These are phyloP conservation scores for Populus hybrid DNA, from an alignment of 441 rosid species.

Conservation along the genomic window DNA sequence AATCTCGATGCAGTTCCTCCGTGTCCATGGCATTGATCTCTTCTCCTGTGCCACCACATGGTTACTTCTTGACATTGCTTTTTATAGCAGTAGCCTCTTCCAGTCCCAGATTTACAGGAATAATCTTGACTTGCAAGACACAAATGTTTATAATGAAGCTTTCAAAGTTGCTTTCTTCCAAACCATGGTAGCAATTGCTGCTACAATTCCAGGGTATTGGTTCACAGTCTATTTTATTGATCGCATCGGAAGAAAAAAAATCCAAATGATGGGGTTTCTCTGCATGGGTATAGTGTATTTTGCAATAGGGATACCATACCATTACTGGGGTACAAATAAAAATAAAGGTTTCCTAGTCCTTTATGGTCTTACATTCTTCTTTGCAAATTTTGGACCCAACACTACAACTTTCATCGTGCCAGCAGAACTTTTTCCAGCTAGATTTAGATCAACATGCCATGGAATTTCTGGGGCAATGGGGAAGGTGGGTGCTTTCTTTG, in stretches of 20 bases:
- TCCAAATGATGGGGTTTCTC: constrained; percentile 61
- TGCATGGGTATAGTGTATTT: constrained; percentile 56
- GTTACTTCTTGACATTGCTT: constrained; percentile 64
- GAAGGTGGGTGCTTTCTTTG: constrained; percentile 69
- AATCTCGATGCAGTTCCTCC: constrained; percentile 50
- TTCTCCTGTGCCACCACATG: constrained; percentile 52
- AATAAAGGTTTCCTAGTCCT: constrained; percentile 39
- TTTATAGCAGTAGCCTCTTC: constrained; percentile 56
- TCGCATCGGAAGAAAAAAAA: constrained; percentile 51
- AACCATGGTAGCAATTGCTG: constrained; percentile 45
- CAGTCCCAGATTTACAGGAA: constrained; percentile 45
- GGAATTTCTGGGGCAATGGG: constrained; percentile 73
- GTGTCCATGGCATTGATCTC: constrained; percentile 61
- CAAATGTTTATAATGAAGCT: constrained; percentile 36
- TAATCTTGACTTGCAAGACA: not conserved
- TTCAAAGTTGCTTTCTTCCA: constrained; percentile 38
- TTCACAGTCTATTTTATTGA: constrained; percentile 61
- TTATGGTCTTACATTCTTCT: constrained; percentile 57
- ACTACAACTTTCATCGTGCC: constrained; percentile 80
- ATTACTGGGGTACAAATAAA: constrained; percentile 29
- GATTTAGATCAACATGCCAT: constrained; percentile 78
- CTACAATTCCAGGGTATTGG: constrained; percentile 72
- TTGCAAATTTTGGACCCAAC: constrained; percentile 77
- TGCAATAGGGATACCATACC: constrained; percentile 47
- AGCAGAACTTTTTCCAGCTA: constrained; percentile 74